Evolutionary conservation across 2,329 filamentous ascomycete species (phyloP).

Genomic region (Colletotrichum sp.): DNA sequence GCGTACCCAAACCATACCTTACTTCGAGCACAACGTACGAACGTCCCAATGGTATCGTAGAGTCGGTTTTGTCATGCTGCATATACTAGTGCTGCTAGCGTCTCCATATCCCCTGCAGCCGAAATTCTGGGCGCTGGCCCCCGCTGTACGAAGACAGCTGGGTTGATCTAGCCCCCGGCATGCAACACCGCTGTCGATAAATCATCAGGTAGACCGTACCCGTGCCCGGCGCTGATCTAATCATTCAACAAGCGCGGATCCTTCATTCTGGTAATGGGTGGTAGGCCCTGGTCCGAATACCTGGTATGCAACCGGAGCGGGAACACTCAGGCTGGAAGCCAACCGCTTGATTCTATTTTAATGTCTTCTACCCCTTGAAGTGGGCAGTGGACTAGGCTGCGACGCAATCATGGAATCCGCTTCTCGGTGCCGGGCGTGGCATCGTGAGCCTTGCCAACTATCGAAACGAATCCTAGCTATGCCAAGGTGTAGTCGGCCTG

Average conservation of each 20-base stretch:
- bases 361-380: not conserved
- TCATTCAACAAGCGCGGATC: not conserved
- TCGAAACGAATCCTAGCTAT: not conserved
- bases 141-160: not conserved
- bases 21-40: not conserved
- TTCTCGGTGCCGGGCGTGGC: not conserved
- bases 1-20: not conserved
- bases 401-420: not conserved
- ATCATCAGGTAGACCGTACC: not conserved
- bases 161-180: not conserved
- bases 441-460: not conserved
- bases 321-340: not conserved
- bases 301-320: not conserved
- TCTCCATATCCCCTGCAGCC: not conserved
- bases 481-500: not conserved
- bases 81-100: not conserved
- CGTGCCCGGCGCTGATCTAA: not conserved
- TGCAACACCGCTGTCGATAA: not conserved
- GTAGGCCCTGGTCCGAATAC: not conserved
- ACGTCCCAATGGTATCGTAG: not conserved
- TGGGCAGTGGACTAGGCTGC: not conserved
- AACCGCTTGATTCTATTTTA: slow-evolving; percentile 6
- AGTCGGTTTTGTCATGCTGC: slow-evolving; percentile 8
- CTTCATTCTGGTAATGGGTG: not conserved
- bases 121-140: not conserved